phyloP scores from a whole-genome alignment of 768 basidiomycete genomes.

The Pholiota conissans region DNA sequence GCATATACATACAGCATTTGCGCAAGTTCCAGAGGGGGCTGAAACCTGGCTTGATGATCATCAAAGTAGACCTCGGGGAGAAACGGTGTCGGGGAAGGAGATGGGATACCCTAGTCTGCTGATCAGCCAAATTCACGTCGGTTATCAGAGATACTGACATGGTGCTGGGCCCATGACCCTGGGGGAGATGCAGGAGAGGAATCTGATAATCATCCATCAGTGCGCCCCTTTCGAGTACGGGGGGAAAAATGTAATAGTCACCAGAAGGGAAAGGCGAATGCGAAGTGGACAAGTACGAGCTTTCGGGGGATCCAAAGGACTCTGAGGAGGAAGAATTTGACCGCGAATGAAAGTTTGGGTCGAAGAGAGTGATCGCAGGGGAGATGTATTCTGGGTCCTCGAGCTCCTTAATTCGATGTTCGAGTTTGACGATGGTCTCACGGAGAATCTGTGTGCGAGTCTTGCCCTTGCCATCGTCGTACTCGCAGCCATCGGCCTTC shows the following conservation, averaged over 20 bases:
- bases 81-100: slow-evolving; percentile 53
- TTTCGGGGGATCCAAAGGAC: slow-evolving; percentile 53
- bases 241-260: not conserved
- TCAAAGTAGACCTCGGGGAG: slow-evolving; percentile 48
- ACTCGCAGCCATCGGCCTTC: slow-evolving; percentile 73
- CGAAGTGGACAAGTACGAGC: slow-evolving; percentile 50
- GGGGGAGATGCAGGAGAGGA: slow-evolving; percentile 49
- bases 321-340: slow-evolving; percentile 55
- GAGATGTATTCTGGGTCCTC: slow-evolving; percentile 74
- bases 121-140: slow-evolving; percentile 4
- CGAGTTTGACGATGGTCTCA: slow-evolving; percentile 73
- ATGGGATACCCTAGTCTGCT: slow-evolving; percentile 36
- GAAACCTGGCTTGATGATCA: slow-evolving; percentile 47
- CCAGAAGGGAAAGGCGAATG: slow-evolving; percentile 54
- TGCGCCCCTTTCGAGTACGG: not conserved
- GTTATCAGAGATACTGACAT: slow-evolving; percentile 18
- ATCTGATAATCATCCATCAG: slow-evolving; percentile 25
- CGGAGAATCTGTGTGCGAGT: slow-evolving; percentile 78
- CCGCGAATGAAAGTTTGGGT: slow-evolving; percentile 56
- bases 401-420: slow-evolving; percentile 70
- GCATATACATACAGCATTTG: slow-evolving; percentile 58
- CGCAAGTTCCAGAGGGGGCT: slow-evolving; percentile 58
- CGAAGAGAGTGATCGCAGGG: slow-evolving; percentile 67
- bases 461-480: slow-evolving; percentile 85
- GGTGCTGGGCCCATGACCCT: slow-evolving; percentile 48